Base-by-base conservation (phyloP, 768 basidiomycete species). In the Pisolithus sp. region DNA sequence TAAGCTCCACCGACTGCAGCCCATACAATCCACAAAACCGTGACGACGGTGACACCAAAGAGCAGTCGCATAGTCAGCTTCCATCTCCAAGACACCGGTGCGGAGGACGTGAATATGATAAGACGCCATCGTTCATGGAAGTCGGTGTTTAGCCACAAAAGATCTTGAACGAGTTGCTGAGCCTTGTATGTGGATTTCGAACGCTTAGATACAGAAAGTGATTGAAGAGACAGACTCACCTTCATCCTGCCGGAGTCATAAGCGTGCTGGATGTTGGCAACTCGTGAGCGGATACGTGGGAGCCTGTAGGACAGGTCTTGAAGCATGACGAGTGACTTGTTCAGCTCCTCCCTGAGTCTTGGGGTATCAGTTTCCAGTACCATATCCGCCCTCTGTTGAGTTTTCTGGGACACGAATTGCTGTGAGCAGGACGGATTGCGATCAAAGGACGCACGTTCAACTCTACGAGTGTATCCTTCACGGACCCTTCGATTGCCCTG, bases 121-220 rank as follows among this genome's bases (percentile, higher is more conserved):
- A 76, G 67, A 40, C 85, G 78, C 80, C 84, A 85, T 12, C 87
- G 83, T 63, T 84, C 82, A 51, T 85, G 84, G 64, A 86, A 82
- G 45, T 85, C 83, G 0, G 83, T 89, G 62, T 89, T 88, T 21
- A 89, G 73, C 87, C 87, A 90, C 49, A 74, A 74, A 41, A 90
- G 71, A 49, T 83, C 82, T 2, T 66, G 64, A n/a, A 83, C 80
- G 17, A 90, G 79, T 6, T 73, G 67, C 58, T 78, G 74, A 8
- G 88, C 88, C 87, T 89, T 43, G 28, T 7, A 21, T 23, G 21
- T 20, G 31, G 43, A 26, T 21, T n/a, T 31, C 44, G 39, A 36
- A 34, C 50, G 30, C 51, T 39, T 41, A 8, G 53, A 18, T 39
- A 10, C 7, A 52, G 36, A 49, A n/a, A 30, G 26, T 23, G 41